Evolutionary conservation across 768 basidiomycete species (phyloP).

Genomic region (Suillus placidus): DNA sequence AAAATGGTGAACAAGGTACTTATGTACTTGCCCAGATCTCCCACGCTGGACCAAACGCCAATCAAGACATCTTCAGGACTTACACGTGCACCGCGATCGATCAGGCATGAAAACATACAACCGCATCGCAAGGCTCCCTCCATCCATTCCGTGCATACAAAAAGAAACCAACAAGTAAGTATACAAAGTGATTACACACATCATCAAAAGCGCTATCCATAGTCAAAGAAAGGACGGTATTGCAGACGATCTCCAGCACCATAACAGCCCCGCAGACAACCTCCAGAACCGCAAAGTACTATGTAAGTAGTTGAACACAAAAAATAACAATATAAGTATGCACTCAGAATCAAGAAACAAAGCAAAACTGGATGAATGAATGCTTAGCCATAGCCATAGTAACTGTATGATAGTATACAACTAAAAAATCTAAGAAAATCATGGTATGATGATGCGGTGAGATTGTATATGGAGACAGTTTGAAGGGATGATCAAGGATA

Average conservation of each 20-base stretch:
- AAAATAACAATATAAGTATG: background rate
- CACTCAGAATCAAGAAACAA: background rate
- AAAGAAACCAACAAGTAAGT: background rate
- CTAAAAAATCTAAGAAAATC: background rate
- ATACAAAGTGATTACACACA: background rate
- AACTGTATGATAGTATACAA: background rate
- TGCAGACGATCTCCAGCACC: background rate
- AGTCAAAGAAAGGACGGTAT: background rate
- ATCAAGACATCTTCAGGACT: background rate
- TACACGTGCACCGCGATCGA: too few relatives aligned
- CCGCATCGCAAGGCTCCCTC: background rate
- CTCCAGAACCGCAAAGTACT: background rate
- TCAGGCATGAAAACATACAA: background rate
- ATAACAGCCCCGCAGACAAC: background rate
- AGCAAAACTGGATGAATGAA: background rate
- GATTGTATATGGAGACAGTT: conserved; percentile 8
- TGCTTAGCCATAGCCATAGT: conserved; percentile 2
- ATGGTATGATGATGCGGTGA: background rate
- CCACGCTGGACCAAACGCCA: background rate
- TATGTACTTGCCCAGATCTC: background rate
- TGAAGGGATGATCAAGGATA: background rate
- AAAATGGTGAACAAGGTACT: background rate
- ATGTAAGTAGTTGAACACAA: background rate
- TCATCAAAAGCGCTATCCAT: background rate
- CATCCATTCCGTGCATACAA: background rate